These are phyloP conservation scores for Podila minutissima DNA, from an alignment of 192 early-diverging fungal genomes.

Conservation along the genomic window DNA sequence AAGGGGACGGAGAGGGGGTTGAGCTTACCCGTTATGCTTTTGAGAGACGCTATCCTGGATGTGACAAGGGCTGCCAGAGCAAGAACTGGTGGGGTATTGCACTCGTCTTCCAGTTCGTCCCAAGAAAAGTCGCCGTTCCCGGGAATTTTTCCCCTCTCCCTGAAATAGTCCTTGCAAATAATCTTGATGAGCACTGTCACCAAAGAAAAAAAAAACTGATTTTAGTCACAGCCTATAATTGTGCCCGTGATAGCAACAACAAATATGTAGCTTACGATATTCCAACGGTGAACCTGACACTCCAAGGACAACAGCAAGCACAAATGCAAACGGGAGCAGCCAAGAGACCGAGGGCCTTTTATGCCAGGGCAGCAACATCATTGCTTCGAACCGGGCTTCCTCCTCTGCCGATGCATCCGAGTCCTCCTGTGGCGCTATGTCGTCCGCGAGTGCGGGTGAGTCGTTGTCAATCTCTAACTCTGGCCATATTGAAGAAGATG, in stretches of 20 bases:
- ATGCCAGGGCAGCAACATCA: conserved; percentile 2
- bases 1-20: neutral
- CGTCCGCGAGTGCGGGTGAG: too few relatives aligned
- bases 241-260: neutral
- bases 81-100: neutral
- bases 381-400: neutral
- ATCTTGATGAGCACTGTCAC: conserved; percentile 2
- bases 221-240: neutral
- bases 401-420: conserved; percentile 1
- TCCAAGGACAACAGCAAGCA: neutral
- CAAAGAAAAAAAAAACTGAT: too few relatives aligned
- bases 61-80: conserved; percentile 6
- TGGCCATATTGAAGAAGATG: neutral
- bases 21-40: neutral
- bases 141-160: neutral
- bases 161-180: conserved; percentile 12
- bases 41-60: neutral
- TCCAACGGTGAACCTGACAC: neutral
- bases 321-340: conserved; percentile 3
- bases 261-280: neutral
- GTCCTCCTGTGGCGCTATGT: neutral
- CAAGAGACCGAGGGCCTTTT: neutral
- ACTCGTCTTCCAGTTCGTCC: neutral
- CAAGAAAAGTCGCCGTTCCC: neutral
- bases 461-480: too few relatives aligned